phyloP scores from a whole-genome alignment of 352 stramenopile genomes.

The Aphanomyces euteiches region DNA sequence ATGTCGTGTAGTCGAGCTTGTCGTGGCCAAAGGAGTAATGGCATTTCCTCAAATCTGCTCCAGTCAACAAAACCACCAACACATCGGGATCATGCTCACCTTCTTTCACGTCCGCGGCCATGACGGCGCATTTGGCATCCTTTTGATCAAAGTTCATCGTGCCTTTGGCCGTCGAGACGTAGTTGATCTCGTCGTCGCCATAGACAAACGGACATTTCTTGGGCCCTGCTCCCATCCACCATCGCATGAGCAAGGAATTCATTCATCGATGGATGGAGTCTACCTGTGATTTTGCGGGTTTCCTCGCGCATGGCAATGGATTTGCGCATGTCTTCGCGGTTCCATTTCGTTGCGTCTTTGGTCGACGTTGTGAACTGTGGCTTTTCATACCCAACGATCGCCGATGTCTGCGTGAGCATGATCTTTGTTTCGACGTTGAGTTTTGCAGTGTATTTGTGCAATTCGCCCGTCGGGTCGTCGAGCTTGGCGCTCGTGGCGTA shows the following conservation, averaged over 20 bases:
- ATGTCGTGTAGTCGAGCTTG: conserved; percentile 62
- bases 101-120: conserved; percentile 73
- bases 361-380: conserved; percentile 58
- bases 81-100: conserved; percentile 23
- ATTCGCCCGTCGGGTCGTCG: conserved; percentile 54
- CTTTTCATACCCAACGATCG: conserved; percentile 51
- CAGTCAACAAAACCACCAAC: not conserved
- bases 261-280: conserved; percentile 42
- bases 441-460: conserved; percentile 59
- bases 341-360: conserved; percentile 62
- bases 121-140: conserved; percentile 63
- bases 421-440: conserved; percentile 49
- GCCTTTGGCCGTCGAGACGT: conserved; percentile 70
- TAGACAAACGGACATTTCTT: conserved; percentile 31
- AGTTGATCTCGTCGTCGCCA: conserved; percentile 70
- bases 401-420: conserved; percentile 58
- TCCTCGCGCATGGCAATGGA: conserved; percentile 61
- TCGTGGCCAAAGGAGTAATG: conserved; percentile 68
- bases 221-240: not conserved
- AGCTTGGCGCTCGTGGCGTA: conserved; percentile 40
- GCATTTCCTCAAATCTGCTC: conserved; percentile 65
- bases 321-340: conserved; percentile 51
- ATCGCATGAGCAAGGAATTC: conserved; percentile 43
- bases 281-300: conserved; percentile 57
- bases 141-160: conserved; percentile 70